Conservation (phyloP, 345 rosid species). For the Populus alba region DNA sequence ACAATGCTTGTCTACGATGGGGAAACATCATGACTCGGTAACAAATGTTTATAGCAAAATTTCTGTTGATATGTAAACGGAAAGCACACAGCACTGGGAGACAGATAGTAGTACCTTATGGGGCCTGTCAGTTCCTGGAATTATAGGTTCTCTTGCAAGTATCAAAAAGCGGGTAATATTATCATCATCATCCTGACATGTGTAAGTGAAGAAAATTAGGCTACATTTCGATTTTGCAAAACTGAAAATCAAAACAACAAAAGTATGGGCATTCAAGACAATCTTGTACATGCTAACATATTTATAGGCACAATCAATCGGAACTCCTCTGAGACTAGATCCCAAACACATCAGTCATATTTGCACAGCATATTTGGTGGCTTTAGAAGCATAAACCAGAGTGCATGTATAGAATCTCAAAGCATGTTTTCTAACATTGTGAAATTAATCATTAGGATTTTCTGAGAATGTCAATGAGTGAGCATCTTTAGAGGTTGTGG, state of each 20-base stretch:
- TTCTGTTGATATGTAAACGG: background rate
- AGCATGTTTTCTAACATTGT: too few species aligned
- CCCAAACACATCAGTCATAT: background rate
- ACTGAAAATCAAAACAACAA: background rate
- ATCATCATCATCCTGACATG: conserved; percentile 63
- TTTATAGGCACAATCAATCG: background rate
- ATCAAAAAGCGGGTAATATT: conserved; percentile 85
- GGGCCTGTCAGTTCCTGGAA: conserved; percentile 64
- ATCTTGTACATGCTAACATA: background rate
- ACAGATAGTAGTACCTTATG: conserved; percentile 53
- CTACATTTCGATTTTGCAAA: background rate
- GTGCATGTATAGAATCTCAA: too few species aligned
- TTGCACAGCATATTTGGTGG: background rate
- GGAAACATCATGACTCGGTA: background rate
- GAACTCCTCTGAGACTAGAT: background rate
- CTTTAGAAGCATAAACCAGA: too few species aligned
- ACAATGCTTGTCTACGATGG: conserved; percentile 78
- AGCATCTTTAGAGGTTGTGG: too few species aligned
- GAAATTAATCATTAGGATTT: background rate
- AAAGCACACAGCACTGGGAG: background rate
- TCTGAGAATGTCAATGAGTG: background rate
- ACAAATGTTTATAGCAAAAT: background rate
- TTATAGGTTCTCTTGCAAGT: conserved; percentile 85
- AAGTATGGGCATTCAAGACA: background rate
- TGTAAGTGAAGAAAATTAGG: background rate